A percentile compares a stretch with the other conserved stretches of the same genome.
Evolutionary conservation across 495 filamentous ascomycete species (phyloP).

Genomic region (Penicilliopsis zonata): DNA sequence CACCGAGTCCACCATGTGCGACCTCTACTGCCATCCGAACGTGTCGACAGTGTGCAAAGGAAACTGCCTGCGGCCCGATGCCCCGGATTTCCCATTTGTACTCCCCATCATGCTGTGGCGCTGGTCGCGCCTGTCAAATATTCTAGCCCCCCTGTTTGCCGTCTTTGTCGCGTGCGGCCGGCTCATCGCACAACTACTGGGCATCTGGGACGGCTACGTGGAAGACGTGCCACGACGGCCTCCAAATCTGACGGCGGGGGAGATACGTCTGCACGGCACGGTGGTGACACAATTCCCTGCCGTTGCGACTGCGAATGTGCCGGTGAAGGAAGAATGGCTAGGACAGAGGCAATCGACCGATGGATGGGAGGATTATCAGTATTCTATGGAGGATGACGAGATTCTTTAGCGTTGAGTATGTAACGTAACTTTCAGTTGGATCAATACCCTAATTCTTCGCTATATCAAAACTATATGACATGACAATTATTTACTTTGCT

Average conservation of each 20-base stretch:
- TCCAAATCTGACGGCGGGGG: constrained; percentile 15
- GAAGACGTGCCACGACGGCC: constrained; percentile 18
- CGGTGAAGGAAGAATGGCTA: constrained; percentile 4
- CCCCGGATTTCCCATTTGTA: constrained; percentile 33
- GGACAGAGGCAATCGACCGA: constrained; percentile 1
- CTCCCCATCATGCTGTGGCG: constrained; percentile 35
- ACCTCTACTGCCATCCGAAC: constrained; percentile 46
- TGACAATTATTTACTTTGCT: no score
- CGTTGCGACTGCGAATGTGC: constrained; percentile 5
- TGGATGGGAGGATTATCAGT: constrained; percentile 6
- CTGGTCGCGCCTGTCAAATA: constrained; percentile 23
- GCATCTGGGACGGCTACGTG: constrained; percentile 33
- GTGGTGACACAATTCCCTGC: constrained; percentile 7
- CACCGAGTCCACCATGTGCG: constrained; percentile 48
- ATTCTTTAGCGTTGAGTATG: constrained; percentile 11
- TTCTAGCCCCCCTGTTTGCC: constrained; percentile 21
- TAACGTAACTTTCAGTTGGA: no score
- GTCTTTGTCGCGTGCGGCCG: constrained; percentile 18
- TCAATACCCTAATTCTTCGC: no score
- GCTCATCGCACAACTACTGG: constrained; percentile 23
- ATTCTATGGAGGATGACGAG: constrained; percentile 26
- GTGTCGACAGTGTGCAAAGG: constrained; percentile 32
- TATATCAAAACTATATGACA: no score
- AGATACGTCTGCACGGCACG: constrained; percentile 24
- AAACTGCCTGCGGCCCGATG: constrained; percentile 33